These are phyloP conservation scores for Paecilomyces dactylethromorphus DNA, from an alignment of 2,329 filamentous ascomycete species.

Conservation along the genomic window DNA sequence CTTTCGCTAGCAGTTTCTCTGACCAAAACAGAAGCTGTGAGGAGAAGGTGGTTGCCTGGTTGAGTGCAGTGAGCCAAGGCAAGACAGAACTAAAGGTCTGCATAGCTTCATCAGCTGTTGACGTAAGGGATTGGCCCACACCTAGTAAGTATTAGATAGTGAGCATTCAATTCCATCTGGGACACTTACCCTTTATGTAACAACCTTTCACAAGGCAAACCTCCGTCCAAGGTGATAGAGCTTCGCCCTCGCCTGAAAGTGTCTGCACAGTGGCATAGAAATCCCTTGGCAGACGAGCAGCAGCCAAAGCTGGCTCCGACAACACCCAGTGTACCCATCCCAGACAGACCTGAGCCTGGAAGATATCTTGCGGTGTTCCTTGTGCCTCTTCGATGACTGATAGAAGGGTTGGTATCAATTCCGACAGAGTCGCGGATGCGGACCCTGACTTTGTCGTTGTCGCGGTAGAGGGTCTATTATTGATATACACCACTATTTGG, in stretches of 20 bases:
- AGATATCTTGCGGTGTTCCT: slow-evolving; percentile 47
- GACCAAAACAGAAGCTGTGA: slow-evolving; percentile 71
- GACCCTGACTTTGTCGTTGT: slow-evolving; percentile 13
- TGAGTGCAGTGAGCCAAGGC: slow-evolving; percentile 48
- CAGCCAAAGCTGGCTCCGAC: slow-evolving; percentile 60
- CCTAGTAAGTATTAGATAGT: slow-evolving; percentile 26
- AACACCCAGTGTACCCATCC: slow-evolving; percentile 79
- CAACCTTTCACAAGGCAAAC: slow-evolving; percentile 74
- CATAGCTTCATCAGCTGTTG: slow-evolving; percentile 51
- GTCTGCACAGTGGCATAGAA: slow-evolving; percentile 51
- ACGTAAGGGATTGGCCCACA: slow-evolving; percentile 38
- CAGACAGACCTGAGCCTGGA: slow-evolving; percentile 76
- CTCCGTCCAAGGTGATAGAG: slow-evolving; percentile 66
- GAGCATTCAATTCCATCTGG: slow-evolving; percentile 1
- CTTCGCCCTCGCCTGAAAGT: slow-evolving; percentile 46
- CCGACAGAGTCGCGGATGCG: slow-evolving; percentile 34
- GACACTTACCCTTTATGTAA: slow-evolving; percentile 63
- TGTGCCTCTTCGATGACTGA: slow-evolving; percentile 54
- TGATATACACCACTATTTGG: slow-evolving; percentile 53
- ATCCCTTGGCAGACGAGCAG: slow-evolving; percentile 56
- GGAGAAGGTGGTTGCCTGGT: slow-evolving; percentile 38
- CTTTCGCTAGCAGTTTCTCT: slow-evolving; percentile 68
- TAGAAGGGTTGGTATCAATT: slow-evolving; percentile 34
- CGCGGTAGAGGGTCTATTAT: slow-evolving; percentile 23
- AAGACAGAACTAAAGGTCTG: slow-evolving; percentile 60